Percentiles rank a stretch among this genome's conserved stretches.
Conservation (phyloP, 306 rosid genomes). For the Dryas octopetala region DNA sequence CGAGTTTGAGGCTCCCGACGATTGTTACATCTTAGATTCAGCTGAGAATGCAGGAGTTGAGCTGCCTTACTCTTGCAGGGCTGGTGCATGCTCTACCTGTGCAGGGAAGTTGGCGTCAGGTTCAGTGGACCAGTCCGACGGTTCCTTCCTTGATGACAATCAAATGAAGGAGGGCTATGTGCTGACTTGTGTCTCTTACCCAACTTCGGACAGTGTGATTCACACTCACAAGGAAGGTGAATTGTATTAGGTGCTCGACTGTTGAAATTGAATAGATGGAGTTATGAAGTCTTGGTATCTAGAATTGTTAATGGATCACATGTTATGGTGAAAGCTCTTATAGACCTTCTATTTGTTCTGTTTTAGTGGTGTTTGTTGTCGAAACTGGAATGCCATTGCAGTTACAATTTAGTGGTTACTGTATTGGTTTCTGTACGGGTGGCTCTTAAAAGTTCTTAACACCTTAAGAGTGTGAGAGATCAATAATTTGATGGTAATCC, state of each 20-base stretch:
- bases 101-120: constrained; percentile 66
- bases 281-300: not conserved
- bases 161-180: constrained; percentile 58
- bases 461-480: no score
- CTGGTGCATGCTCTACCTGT: constrained; percentile 85
- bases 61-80: constrained; percentile 84
- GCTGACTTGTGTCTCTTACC: constrained; percentile 68
- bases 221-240: constrained; percentile 80
- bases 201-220: constrained; percentile 71
- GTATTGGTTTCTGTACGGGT: not conserved
- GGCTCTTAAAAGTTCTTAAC: not conserved
- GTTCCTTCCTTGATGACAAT: constrained; percentile 69
- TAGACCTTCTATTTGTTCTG: constrained; percentile 3
- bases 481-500: no score
- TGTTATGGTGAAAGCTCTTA: not conserved
- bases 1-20: constrained; percentile 75
- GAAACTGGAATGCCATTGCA: not conserved
- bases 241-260: constrained; percentile 45
- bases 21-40: constrained; percentile 66
- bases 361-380: constrained; percentile 2
- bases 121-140: constrained; percentile 72
- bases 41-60: constrained; percentile 79
- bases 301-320: not conserved
- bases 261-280: not conserved
- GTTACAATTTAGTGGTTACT: not conserved